Evolutionary conservation across 2,329 filamentous ascomycete genomes (phyloP), one percentile per base, ranked within the genome.

Genomic region (Cercospora brassicicola): DNA sequence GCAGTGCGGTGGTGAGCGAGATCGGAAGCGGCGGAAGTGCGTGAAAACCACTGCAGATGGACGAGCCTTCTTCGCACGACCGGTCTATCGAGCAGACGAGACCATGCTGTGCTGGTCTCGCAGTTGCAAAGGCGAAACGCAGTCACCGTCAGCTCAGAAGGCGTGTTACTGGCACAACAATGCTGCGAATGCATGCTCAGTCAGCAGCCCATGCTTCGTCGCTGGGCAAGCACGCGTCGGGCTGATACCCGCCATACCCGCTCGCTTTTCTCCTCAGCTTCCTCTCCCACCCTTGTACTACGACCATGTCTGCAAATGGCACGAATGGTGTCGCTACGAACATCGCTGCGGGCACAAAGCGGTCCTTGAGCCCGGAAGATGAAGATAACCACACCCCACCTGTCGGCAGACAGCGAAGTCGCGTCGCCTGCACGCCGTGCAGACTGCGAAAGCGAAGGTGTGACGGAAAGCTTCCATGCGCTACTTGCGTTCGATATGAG

Each of bases 361-460:
- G 75, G 13, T 72, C 75, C 18, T 42, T 70, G 18, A 75, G 73
- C 66, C 73, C 75, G 2, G 70, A 72, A 20, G 71, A 73, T 15
- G 70, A 71, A 26, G 65, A 68, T 1, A 61, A 8, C 18, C 63
- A 69, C 11, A 36, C 62, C 51, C 73, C 74, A 10, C 69, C 69
- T 23, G 51, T 64, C 28, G 76, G 77, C 15, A 69, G 77, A 53
- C 77, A 78, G 69, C 69, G 77, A 13, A 76, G 73, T 48, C 73
- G 75, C n/a, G 77, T 76, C 2, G 77, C 77, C 8, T 78, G 77
- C 68, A 75, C 76, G 36, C 77, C 77, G 28, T 78, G 77, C 68
- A 64, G 75, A 39, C 71, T 73, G 45, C 69, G 76, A 48, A 77
- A 77, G 62, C 68, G 73, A 23, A 74, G 76, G 71, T 76, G 75